Conservation (phyloP, 208 protist species). For the Leishmania lainsoni region DNA sequence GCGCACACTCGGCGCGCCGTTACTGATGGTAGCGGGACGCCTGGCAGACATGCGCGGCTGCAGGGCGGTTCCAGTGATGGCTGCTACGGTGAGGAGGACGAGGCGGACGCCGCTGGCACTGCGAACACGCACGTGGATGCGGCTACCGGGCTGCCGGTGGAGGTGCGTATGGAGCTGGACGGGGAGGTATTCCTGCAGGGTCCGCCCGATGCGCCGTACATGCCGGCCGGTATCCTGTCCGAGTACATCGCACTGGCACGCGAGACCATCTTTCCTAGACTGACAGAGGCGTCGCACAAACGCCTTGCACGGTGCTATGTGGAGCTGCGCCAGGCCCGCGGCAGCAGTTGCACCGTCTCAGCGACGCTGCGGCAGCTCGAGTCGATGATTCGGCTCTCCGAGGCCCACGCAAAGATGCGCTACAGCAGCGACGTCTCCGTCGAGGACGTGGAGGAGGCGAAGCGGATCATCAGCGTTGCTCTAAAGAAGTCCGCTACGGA, state of each 20-base stretch:
- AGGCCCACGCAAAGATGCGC: slow-evolving; percentile 93
- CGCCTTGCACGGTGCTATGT: slow-evolving; percentile 95
- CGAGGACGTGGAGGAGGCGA: slow-evolving; percentile 91
- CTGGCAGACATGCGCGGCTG: not conserved
- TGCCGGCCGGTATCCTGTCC: slow-evolving; percentile 42
- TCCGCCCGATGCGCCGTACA: slow-evolving; percentile 55
- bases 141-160: slow-evolving; percentile 40
- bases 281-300: slow-evolving; percentile 89
- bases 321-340: slow-evolving; percentile 87
- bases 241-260: slow-evolving; percentile 94
- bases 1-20: slow-evolving; percentile 8
- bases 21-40: not conserved
- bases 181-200: slow-evolving; percentile 80
- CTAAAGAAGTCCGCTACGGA: slow-evolving; percentile 90
- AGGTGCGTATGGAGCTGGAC: slow-evolving; percentile 65
- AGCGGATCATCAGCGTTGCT: slow-evolving; percentile 86
- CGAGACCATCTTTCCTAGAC: slow-evolving; percentile 78
- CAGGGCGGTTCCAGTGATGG: slow-evolving; percentile 5
- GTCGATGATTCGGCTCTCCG: slow-evolving; percentile 98
- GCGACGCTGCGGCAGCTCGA: slow-evolving; percentile 99
- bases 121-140: slow-evolving; percentile 24
- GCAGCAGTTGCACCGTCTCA: slow-evolving; percentile 93
- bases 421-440: slow-evolving; percentile 66
- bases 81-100: slow-evolving; percentile 3
- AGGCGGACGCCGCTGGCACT: not conserved